phyloP scores from a whole-genome alignment of 495 filamentous ascomycete species.

The Penicillium psychrofluorescens region DNA sequence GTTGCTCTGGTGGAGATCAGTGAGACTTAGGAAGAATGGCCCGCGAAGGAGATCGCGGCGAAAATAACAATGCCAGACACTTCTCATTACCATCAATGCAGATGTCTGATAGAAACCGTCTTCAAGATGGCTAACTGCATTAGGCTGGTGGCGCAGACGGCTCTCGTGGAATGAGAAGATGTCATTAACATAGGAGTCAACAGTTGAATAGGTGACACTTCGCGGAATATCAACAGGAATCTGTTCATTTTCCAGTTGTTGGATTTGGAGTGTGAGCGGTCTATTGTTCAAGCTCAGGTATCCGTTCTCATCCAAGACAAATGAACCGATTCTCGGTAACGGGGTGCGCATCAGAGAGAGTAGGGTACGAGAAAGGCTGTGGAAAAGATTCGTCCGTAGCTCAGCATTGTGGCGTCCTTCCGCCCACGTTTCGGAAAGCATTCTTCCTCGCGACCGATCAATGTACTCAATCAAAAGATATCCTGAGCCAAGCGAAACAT shows the following conservation, averaged over 20 bases:
- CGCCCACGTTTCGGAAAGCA: slow-evolving; percentile 24
- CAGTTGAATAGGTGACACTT: slow-evolving; percentile 11
- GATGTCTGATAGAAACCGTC: slow-evolving; percentile 22
- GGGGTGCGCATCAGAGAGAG: slow-evolving; percentile 19
- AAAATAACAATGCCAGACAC: slow-evolving; percentile 14
- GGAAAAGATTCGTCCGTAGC: slow-evolving; percentile 21
- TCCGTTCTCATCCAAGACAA: slow-evolving; percentile 19
- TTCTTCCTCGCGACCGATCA: slow-evolving; percentile 7
- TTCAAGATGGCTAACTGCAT: slow-evolving; percentile 9
- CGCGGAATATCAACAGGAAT: slow-evolving; percentile 17
- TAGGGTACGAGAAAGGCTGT: slow-evolving; percentile 19
- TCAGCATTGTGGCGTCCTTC: slow-evolving; percentile 4
- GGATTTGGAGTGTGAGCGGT: slow-evolving; percentile 16
- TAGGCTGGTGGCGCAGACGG: slow-evolving; percentile 18
- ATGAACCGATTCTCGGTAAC: slow-evolving; percentile 28
- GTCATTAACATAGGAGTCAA: slow-evolving; percentile 13
- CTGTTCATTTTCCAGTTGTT: slow-evolving; percentile 23
- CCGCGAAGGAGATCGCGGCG: slow-evolving; percentile 13
- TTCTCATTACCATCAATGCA: slow-evolving; percentile 15
- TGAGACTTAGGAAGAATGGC: slow-evolving; percentile 14
- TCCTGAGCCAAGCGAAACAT: slow-evolving; percentile 5
- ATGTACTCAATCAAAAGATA: slow-evolving; percentile 17
- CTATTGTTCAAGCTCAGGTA: slow-evolving; percentile 21
- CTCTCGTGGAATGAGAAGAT: slow-evolving; percentile 19
- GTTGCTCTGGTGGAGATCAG: slow-evolving; percentile 22